Conservation (phyloP, 1,284 basidiomycete species). For the Apiotrichum gracile region DNA sequence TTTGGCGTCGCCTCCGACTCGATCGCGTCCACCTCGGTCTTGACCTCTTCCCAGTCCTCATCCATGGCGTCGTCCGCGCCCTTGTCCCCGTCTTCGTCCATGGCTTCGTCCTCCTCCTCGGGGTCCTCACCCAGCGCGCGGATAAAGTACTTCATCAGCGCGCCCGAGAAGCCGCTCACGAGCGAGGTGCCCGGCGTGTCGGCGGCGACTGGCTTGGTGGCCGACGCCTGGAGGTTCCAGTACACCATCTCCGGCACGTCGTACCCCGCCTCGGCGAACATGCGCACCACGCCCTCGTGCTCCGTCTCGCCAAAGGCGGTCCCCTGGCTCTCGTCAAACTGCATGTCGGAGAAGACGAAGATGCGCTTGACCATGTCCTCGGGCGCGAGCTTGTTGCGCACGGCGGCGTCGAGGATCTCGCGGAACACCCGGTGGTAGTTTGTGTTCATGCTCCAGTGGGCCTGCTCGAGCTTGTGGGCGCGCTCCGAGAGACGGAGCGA, state of each 20-base stretch:
- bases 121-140: constrained; percentile 32
- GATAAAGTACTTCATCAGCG: constrained; percentile 66
- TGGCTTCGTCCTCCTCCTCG: constrained; percentile 41
- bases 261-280: constrained; percentile 58
- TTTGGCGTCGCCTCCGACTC: constrained; percentile 31
- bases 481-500: constrained; percentile 42
- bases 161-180: constrained; percentile 61
- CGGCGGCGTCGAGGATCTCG: constrained; percentile 55
- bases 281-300: constrained; percentile 55
- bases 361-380: constrained; percentile 67
- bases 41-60: constrained; percentile 25
- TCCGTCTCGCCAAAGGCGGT: constrained; percentile 55
- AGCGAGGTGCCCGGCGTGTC: constrained; percentile 58
- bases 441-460: constrained; percentile 58
- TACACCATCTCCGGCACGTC: constrained; percentile 57
- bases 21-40: constrained; percentile 31
- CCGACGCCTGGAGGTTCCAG: constrained; percentile 30
- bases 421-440: constrained; percentile 45
- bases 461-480: constrained; percentile 44
- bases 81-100: constrained; percentile 14
- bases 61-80: constrained; percentile 17
- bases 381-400: constrained; percentile 53
- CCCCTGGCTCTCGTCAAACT: constrained; percentile 54
- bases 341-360: constrained; percentile 71
- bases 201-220: constrained; percentile 52